Evolutionary conservation across 2,329 filamentous ascomycete genomes (phyloP), one percentile per base, ranked within the genome.

Genomic region (Colletotrichum sp.): DNA sequence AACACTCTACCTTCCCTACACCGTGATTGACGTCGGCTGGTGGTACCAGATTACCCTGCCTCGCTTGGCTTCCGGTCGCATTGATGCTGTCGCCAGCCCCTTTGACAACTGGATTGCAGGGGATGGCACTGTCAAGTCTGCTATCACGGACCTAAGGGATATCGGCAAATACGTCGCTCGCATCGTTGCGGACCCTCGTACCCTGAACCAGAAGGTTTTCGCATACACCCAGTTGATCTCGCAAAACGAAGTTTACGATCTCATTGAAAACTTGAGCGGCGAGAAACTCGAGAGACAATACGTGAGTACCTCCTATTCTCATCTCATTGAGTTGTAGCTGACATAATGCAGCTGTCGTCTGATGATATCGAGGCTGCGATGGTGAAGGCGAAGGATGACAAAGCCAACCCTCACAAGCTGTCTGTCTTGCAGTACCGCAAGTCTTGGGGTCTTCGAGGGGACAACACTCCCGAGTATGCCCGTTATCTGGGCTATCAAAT

Each of bases 11-110:
- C 83, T 92, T 2, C 88, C 89, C 0, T 92, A 88, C 81, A 92
- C 90, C 8, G 83, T 90, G 78, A 87, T 92, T 66, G 90, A 92
- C 76, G 86, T 91, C 15, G 90, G 90, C n/a, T 90, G 84, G 83
- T 92, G 90, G 91, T 89, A 90, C 79, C 89, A 91, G 78, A 77
- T 88, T 34, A 82, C 83, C 30, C 34, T 80, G 4, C 82, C 81
- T 0, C 30, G 67, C 24, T 68, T 83, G 0, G 79, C 81, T 4
- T 84, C 79, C 9, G 38, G 62, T 18, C 64, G 77, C 8, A 81
- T 84, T n/a, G n/a, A 62, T 38, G 36, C 36, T 10, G 30, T 70
- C 12, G 30, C 36, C 6, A 38, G 18, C 18, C 73, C 38, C 5
- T 62, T 66, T 79, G 5, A 80, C 81, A 80, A 84, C 38, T 81